A percentile compares a stretch with the other conserved stretches of the same genome.
Conservation (phyloP, 441 rosid genomes). For the Pelargonium australe region DNA sequence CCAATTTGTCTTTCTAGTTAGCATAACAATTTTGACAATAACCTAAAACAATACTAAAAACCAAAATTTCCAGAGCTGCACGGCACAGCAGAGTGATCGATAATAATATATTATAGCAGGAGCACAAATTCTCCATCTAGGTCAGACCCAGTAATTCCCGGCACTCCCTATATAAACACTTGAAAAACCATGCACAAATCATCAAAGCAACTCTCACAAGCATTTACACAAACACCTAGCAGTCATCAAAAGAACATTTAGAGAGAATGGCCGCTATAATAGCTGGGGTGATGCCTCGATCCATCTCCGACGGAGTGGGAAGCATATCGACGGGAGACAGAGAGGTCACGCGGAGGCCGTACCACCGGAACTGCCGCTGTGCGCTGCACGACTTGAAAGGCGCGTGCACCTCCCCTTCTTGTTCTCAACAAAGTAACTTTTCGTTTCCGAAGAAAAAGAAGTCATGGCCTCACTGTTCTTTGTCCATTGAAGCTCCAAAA, state of each 20-base stretch:
- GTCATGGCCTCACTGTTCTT: background rate
- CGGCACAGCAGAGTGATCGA: too few species aligned
- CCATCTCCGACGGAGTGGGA: conserved; percentile 36
- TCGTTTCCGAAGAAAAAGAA: conserved; percentile 43
- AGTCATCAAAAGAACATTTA: too few species aligned
- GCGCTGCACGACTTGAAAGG: conserved; percentile 44
- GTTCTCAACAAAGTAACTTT: conserved; percentile 29
- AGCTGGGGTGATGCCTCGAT: conserved; percentile 51
- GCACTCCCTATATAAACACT: background rate
- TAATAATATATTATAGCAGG: too few species aligned
- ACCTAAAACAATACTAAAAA: too few species aligned
- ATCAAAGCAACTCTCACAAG: background rate
- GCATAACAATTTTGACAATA: too few species aligned
- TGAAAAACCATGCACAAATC: background rate
- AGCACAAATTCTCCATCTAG: too few species aligned
- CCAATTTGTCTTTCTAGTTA: too few species aligned
- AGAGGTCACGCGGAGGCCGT: conserved; percentile 51
- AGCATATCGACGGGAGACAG: conserved; percentile 40
- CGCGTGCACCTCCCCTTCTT: conserved; percentile 23
- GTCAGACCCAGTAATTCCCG: background rate
- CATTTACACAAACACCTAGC: background rate
- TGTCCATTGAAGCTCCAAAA: conserved; percentile 17
- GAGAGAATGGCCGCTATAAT: conserved; percentile 13
- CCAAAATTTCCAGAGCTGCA: too few species aligned
- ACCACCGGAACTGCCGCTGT: conserved; percentile 63